Evolutionary conservation across 2,329 filamentous ascomycete species (phyloP).

Genomic region (Beauveria australis): DNA sequence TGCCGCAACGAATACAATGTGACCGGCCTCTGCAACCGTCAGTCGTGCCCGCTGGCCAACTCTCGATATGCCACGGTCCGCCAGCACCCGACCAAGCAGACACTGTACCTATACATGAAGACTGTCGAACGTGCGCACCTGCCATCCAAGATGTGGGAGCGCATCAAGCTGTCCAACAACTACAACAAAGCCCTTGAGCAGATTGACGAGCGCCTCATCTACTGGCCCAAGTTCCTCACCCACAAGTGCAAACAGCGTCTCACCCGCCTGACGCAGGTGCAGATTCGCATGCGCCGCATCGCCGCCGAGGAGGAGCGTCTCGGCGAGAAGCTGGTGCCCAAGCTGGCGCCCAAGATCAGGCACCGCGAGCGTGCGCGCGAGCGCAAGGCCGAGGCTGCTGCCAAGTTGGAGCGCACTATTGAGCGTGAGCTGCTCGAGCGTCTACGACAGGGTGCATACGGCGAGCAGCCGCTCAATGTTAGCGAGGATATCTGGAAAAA

Average conservation of each 20-base stretch:
- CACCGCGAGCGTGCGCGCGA: slow-evolving; percentile 68
- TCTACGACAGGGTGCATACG: slow-evolving; percentile 85
- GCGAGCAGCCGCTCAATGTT: slow-evolving; percentile 88
- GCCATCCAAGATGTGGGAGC: slow-evolving; percentile 90
- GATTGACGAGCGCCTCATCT: slow-evolving; percentile 77
- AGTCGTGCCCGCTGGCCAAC: slow-evolving; percentile 87
- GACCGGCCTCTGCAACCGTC: slow-evolving; percentile 72
- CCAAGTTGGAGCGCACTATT: slow-evolving; percentile 92
- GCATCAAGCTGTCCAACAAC: slow-evolving; percentile 81
- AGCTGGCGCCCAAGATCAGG: slow-evolving; percentile 82
- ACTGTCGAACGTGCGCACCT: slow-evolving; percentile 82
- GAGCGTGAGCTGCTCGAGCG: slow-evolving; percentile 91
- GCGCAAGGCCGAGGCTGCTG: slow-evolving; percentile 69
- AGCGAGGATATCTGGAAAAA: slow-evolving; percentile 96
- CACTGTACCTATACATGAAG: slow-evolving; percentile 95
- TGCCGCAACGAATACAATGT: slow-evolving; percentile 94
- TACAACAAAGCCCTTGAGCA: slow-evolving; percentile 84
- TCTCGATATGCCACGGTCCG: slow-evolving; percentile 88
- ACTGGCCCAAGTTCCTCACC: slow-evolving; percentile 88
- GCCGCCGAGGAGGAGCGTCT: slow-evolving; percentile 83
- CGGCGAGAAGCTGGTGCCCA: slow-evolving; percentile 80
- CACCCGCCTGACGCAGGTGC: slow-evolving; percentile 85
- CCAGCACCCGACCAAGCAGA: slow-evolving; percentile 69
- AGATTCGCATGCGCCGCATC: slow-evolving; percentile 69
- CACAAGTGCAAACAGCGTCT: slow-evolving; percentile 97